Evolutionary conservation across 2,329 filamentous ascomycete genomes (phyloP), one percentile per base, ranked within the genome.

Genomic region (Phialemonium atrogriseum): DNA sequence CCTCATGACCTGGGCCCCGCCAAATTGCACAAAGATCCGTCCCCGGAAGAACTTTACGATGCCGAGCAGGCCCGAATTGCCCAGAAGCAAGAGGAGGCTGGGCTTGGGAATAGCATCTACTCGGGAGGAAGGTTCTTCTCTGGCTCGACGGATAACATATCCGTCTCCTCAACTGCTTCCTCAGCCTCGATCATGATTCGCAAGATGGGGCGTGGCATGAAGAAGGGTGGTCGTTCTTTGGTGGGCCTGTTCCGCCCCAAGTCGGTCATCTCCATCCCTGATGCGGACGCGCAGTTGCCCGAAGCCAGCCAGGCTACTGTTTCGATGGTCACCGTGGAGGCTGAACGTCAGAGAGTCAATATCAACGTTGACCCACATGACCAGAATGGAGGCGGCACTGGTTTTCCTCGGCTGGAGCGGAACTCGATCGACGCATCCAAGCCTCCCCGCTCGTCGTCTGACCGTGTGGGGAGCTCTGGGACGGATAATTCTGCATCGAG

Each of bases 121-220:
- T 84, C 83, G 15, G 84, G 86, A 10, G 83, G 82, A 36, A 81
- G 82, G 42, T 74, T 89, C 41, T 95, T 96, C 52, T 75, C 80
- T 11, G 83, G 86, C 10, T 98, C 91, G 5, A 96, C 86, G 0
- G 91, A 98, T 58, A 96, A 96, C 45, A 61, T 98, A 26, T 93
- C 86, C 10, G 86, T 93, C 41, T 89, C 84, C 2, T 93, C 86
- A 4, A 93, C 85, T 8, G 85, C 85, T 13, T 93, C 86, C 6
- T 93, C 85, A 13, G 85, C 85, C 20, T 93, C 86, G 18, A 78
- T 93, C 47, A 93, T 93, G 85, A 83, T 98, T 44, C 79, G 91
- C 32, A 98, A 98, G 65, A 98, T 98, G 91, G 91, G 91, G 34
- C 86, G 87, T 43, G 88, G 89, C n/a, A 83, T 96, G 77, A 96